These are phyloP conservation scores for Metschnikowia vanudenii DNA, from an alignment of 805 yeast genomes.

Conservation along the genomic window DNA sequence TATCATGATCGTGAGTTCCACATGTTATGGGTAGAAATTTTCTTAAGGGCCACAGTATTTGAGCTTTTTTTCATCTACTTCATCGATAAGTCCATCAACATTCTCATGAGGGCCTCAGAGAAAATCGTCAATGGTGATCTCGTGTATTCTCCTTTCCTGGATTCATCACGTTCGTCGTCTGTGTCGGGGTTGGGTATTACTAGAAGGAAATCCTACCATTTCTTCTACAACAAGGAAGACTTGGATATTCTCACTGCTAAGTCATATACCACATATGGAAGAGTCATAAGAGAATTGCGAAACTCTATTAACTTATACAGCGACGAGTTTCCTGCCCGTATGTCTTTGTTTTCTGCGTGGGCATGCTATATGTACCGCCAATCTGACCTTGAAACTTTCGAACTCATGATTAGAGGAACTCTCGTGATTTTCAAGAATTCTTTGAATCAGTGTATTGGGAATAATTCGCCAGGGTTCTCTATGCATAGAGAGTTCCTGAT, in stretches of 20 bases:
- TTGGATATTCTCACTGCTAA: conserved; percentile 30
- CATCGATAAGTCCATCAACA: conserved; percentile 37
- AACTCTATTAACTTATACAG: conserved; percentile 30
- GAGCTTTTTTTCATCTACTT: conserved; percentile 36
- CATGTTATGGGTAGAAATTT: conserved; percentile 32
- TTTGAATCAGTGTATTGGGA: conserved; percentile 14
- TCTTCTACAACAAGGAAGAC: conserved; percentile 30
- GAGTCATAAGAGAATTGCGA: conserved; percentile 34
- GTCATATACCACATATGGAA: conserved; percentile 35
- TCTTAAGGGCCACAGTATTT: conserved; percentile 27
- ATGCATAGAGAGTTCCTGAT: conserved; percentile 18
- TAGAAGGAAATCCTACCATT: conserved; percentile 1
- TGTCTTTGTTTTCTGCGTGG: conserved; percentile 38
- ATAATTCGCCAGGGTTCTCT: conserved; percentile 3
- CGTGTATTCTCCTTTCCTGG: conserved; percentile 8
- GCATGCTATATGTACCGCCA: conserved; percentile 33
- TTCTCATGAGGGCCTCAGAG: conserved; percentile 22
- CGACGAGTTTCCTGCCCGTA: conserved; percentile 37
- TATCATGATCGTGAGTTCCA: conserved; percentile 25
- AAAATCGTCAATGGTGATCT: conserved; percentile 20
- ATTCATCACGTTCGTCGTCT: conserved; percentile 3
- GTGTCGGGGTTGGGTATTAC: not conserved
- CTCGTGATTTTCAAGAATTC: conserved; percentile 29
- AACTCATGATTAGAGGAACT: conserved; percentile 36
- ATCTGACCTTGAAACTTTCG: conserved; percentile 32